These are phyloP conservation scores for Anisodus tanguticus DNA, from an alignment of 257 asterid species.

Conservation along the genomic window DNA sequence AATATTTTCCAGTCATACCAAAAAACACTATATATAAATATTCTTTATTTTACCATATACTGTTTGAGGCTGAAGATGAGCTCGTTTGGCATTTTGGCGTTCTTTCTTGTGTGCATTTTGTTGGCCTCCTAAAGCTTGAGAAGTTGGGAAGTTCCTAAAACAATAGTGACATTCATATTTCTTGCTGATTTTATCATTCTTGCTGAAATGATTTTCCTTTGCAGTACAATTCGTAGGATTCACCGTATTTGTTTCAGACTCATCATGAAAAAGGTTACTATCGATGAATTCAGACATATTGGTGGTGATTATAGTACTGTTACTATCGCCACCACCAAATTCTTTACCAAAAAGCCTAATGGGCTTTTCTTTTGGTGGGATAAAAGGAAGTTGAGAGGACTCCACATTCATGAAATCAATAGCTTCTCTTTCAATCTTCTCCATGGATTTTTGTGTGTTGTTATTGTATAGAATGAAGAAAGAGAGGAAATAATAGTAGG, in stretches of 20 bases:
- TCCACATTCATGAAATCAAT: conserved; percentile 80
- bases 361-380: conserved; percentile 57
- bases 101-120: conserved; percentile 96
- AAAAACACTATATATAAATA: background rate
- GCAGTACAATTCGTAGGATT: background rate
- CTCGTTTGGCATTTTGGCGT: conserved; percentile 75
- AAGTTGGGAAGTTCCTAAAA: conserved; percentile 81
- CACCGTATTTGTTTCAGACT: background rate
- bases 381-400: conserved; percentile 80
- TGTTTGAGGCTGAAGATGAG: conserved; percentile 68
- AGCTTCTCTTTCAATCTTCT: conserved; percentile 60
- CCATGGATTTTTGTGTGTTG: conserved; percentile 49
- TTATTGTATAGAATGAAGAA: background rate
- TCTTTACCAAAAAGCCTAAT: conserved; percentile 86
- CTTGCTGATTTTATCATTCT: conserved; percentile 38
- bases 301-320: background rate
- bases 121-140: conserved; percentile 96
- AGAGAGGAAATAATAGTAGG: background rate
- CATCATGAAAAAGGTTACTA: background rate
- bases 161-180: conserved; percentile 91
- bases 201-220: conserved; percentile 30
- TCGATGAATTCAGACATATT: conserved; percentile 28
- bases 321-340: conserved; percentile 37
- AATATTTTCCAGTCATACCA: background rate
- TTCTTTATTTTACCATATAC: conserved; percentile 43